Conservation (phyloP, 768 basidiomycete genomes). For the Scleroderma bovista region DNA sequence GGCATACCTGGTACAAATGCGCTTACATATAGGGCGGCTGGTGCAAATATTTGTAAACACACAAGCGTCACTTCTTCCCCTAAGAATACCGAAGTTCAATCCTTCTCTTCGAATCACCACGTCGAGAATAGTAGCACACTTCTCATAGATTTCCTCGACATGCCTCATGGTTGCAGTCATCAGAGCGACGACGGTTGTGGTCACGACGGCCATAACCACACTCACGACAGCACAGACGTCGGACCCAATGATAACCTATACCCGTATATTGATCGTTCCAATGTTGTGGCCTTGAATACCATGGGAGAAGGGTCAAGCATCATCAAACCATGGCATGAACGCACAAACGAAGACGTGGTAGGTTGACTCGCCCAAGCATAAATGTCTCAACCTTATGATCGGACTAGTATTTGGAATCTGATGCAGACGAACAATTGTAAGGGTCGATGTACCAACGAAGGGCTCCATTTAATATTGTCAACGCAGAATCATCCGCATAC, state of each 20-base stretch:
- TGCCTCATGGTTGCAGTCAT: conserved; percentile 39
- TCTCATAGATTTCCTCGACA: conserved; percentile 15
- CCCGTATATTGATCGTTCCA: conserved; percentile 66
- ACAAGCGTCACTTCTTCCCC: no score
- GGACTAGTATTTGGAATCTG: conserved; percentile 74
- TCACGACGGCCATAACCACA: conserved; percentile 56
- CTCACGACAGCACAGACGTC: conserved; percentile 42
- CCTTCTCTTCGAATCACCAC: background rate
- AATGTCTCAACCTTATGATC: background rate
- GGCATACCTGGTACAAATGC: no score
- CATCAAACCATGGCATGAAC: conserved; percentile 85
- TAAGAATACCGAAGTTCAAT: no score
- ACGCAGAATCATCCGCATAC: conserved; percentile 73
- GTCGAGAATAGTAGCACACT: no score
- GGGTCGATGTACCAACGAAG: conserved; percentile 8
- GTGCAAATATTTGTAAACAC: no score
- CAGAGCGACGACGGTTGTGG: conserved; percentile 50
- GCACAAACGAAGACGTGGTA: conserved; percentile 67
- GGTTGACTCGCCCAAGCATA: conserved; percentile 10
- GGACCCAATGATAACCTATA: conserved; percentile 70
- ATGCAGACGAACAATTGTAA: conserved; percentile 88
- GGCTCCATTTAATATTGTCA: no score
- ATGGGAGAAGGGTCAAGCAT: conserved; percentile 45
- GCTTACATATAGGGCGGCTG: no score
- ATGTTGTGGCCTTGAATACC: conserved; percentile 79